Evolutionary conservation across 164 flowering plant genomes (phyloP).

Genomic region (Annona cherimola): DNA sequence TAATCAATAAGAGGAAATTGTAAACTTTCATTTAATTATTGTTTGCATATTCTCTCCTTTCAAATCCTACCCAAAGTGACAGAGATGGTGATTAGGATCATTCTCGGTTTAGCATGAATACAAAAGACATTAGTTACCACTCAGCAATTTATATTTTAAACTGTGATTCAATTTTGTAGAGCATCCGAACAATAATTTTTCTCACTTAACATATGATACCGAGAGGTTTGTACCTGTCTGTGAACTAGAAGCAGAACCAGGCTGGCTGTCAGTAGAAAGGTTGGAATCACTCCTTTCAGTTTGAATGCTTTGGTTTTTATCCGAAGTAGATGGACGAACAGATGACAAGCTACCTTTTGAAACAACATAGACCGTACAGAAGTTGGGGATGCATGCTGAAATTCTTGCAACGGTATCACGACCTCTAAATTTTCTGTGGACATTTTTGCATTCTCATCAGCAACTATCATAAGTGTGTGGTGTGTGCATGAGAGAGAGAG

Average conservation of each 20-base stretch:
- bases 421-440: slow-evolving; percentile 40
- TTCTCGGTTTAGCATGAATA: neutral
- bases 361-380: slow-evolving; percentile 67
- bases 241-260: slow-evolving; percentile 29
- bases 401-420: slow-evolving; percentile 46
- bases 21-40: no score
- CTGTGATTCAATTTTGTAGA: neutral
- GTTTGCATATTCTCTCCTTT: neutral
- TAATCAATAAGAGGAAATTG: neutral
- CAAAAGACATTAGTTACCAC: neutral
- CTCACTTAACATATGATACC: neutral
- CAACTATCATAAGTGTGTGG: neutral
- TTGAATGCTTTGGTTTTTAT: slow-evolving; percentile 24
- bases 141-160: neutral
- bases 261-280: slow-evolving; percentile 25
- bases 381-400: slow-evolving; percentile 50
- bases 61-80: neutral
- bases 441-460: neutral
- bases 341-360: slow-evolving; percentile 67
- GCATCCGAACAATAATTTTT: neutral
- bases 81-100: neutral
- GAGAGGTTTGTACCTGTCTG: slow-evolving; percentile 26
- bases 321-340: slow-evolving; percentile 53
- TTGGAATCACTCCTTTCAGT: slow-evolving; percentile 34
- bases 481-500: neutral